phyloP scores from a whole-genome alignment of 805 yeast species.

The Maudiozyma serrabonitensis region DNA sequence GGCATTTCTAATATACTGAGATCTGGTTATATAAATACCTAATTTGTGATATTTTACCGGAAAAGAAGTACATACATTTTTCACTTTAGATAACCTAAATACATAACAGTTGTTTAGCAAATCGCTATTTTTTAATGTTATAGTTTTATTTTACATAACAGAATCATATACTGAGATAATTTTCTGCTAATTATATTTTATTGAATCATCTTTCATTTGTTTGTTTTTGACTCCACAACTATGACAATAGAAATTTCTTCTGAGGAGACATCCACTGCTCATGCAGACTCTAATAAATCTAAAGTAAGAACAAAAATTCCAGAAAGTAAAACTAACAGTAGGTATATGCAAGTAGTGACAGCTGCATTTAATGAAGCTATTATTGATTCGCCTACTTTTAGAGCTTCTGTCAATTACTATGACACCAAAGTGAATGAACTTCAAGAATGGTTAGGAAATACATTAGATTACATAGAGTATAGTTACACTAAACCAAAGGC shows the following conservation, averaged over 20 bases:
- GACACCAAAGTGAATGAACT: constrained; percentile 49
- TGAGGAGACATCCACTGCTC: background rate
- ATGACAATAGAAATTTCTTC: background rate
- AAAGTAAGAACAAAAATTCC: background rate
- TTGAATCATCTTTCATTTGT: too few species aligned
- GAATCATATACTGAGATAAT: too few species aligned
- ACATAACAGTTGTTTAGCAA: too few species aligned
- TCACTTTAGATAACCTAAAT: too few species aligned
- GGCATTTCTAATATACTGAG: too few species aligned
- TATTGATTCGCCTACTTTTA: constrained; percentile 62
- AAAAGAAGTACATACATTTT: too few species aligned
- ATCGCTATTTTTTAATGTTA: too few species aligned
- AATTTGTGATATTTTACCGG: too few species aligned
- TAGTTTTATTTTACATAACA: too few species aligned
- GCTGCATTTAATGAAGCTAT: constrained; percentile 15
- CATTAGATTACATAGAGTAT: constrained; percentile 33
- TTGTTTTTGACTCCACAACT: background rate
- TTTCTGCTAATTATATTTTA: too few species aligned
- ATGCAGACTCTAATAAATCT: background rate
- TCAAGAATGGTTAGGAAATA: constrained; percentile 54
- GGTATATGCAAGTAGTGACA: constrained; percentile 7
- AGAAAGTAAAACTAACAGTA: background rate
- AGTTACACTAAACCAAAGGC: constrained; percentile 34
- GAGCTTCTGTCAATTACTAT: constrained; percentile 62
- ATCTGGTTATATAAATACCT: too few species aligned